Base-by-base conservation (phyloP, 768 basidiomycete species). In the Podaxis rugospora region DNA sequence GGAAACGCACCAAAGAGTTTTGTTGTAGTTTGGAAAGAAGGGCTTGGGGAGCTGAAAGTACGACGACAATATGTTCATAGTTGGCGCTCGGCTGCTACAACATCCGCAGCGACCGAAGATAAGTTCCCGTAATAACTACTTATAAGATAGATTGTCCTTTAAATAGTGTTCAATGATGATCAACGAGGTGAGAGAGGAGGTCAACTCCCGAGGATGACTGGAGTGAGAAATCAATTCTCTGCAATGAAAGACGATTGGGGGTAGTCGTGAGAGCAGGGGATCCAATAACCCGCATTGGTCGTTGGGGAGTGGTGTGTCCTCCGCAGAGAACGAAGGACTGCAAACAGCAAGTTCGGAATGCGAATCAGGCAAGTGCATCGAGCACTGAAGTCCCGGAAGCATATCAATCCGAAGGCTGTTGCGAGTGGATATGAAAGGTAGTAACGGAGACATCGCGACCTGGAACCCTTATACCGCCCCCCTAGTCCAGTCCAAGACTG, bases 341-440 rank as follows among this genome's bases (percentile, higher is more conserved):
- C 47, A 25, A 16, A 18, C 42, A 56, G 46, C 55, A 16, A 47
- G 55, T 56, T 56, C 55, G 42, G 55, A 35, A 47, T 32, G 55
- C 55, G 55, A 56, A 56, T 56, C 55, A 47, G 44, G 55, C 44
- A 23, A 56, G 55, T 32, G 44, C 55, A 40, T 56, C 55, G n/a
- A 56, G 55, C 55, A 56, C 55, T 56, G 44, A 46, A 46, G 47
- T 14, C 55, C 44, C 42, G 55, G 32, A 56, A 28, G 55, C 55
- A 56, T 47, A 13, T 56, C 5, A 46, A 32, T 35, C 55, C 55
- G 27, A 56, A 56, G 55, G 55, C 28, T 47, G 25, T 39, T 44
- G 55, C 55, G 18, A 13, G 16, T 27, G 28, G 28, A 0, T 36
- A 9, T 18, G 9, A 6, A 18, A 44, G 3, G 13, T 5, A 6